Percentiles rank a stretch among this genome's conserved stretches.
Evolutionary conservation across 495 filamentous ascomycete genomes (phyloP).

Genomic region (Pyrenopolyporus hunteri): DNA sequence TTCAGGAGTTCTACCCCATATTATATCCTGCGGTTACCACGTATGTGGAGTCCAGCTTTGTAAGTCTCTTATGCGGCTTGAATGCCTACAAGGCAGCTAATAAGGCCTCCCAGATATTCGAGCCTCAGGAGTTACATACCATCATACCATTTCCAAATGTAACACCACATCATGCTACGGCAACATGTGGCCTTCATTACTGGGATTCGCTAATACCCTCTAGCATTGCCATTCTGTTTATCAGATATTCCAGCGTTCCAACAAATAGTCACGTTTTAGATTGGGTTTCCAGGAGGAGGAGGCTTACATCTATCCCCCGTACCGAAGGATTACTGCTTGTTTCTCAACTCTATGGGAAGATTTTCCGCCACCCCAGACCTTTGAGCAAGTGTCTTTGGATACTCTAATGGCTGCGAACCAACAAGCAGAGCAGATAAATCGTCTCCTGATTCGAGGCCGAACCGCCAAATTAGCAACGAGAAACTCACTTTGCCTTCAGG

Average conservation of each 20-base stretch:
- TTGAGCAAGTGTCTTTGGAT: conserved; percentile 34
- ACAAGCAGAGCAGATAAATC: conserved; percentile 24
- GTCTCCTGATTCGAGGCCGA: conserved; percentile 29
- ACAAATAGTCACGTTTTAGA: too few relatives aligned
- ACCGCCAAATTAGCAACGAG: conserved; percentile 38
- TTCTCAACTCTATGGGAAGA: conserved; percentile 33
- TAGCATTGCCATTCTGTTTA: too few relatives aligned
- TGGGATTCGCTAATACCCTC: conserved; percentile 3
- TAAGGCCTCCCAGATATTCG: too few relatives aligned
- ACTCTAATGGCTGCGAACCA: conserved; percentile 36
- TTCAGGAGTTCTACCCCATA: too few relatives aligned
- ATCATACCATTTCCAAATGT: conserved; percentile 14
- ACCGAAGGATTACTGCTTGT: conserved; percentile 29
- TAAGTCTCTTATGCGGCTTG: too few relatives aligned
- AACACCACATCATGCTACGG: conserved; percentile 21
- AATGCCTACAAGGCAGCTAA: too few relatives aligned
- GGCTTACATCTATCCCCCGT: too few relatives aligned
- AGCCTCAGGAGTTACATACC: not conserved
- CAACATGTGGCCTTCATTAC: not conserved
- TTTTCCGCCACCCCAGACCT: conserved; percentile 36
- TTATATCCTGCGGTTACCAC: too few relatives aligned
- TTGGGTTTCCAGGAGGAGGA: too few relatives aligned
- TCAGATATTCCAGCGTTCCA: too few relatives aligned
- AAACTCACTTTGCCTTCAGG: conserved; percentile 39
- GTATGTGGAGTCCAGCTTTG: too few relatives aligned